Conservation (phyloP, 345 rosid genomes). For the Excoecaria agallocha region DNA sequence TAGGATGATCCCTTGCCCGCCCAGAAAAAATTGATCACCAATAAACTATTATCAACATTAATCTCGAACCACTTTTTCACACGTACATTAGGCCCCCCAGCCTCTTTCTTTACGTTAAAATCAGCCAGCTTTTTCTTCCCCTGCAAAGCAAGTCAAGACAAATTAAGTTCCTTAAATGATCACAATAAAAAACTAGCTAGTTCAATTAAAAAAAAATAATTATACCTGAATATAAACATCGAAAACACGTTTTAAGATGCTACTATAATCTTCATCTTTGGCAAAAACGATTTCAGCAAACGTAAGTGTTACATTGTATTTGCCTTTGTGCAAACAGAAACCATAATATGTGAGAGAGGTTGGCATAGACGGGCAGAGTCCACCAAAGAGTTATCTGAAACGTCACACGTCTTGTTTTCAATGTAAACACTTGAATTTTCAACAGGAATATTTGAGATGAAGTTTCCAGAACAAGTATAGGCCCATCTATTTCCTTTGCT, state of each 20-base stretch:
- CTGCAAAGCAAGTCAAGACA: neutral
- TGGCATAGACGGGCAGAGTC: conserved; percentile 24
- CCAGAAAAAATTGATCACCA: conserved; percentile 18
- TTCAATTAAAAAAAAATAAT: no score
- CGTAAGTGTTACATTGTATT: conserved; percentile 21
- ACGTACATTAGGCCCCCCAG: neutral
- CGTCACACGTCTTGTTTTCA: conserved; percentile 12
- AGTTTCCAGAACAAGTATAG: conserved; percentile 21
- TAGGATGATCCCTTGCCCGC: conserved; percentile 17
- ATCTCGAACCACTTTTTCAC: neutral
- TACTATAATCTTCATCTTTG: conserved; percentile 13
- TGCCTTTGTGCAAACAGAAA: conserved; percentile 21
- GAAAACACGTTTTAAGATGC: conserved; percentile 21
- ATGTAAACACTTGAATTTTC: neutral
- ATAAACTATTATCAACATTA: neutral
- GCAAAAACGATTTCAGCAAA: conserved; percentile 21
- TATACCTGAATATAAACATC: conserved; percentile 29
- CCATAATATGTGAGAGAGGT: conserved; percentile 26
- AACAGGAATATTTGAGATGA: no score
- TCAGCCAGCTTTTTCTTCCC: neutral
- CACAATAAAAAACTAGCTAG: neutral
- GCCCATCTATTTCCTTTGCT: conserved; percentile 17
- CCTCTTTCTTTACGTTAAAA: conserved; percentile 13
- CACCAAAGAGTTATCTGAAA: conserved; percentile 5
- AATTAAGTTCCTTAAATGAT: neutral